Percentiles rank a stretch among this genome's conserved stretches.
These are phyloP conservation scores for Astrothelium subdiscretum DNA, from an alignment of 495 filamentous ascomycete genomes.

Conservation along the genomic window DNA sequence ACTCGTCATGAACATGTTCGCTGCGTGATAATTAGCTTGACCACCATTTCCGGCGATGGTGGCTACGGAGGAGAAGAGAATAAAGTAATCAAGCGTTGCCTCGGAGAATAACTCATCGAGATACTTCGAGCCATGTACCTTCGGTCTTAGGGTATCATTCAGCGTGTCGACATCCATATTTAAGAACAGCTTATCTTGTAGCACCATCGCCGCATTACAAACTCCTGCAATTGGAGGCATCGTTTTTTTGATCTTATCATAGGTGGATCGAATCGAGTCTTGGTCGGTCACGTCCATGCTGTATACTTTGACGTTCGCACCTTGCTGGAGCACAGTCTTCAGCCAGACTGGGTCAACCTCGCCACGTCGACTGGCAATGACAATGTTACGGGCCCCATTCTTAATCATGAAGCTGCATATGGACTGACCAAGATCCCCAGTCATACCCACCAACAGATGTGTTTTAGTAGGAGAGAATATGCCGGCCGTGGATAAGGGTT, in stretches of 20 bases:
- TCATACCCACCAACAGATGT: neutral
- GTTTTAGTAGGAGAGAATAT: too few relatives aligned
- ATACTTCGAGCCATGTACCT: neutral
- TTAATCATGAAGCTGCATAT: neutral
- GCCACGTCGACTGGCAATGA: neutral
- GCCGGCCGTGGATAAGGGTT: neutral
- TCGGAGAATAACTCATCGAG: neutral
- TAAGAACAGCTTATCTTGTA: neutral
- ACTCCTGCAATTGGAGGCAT: neutral
- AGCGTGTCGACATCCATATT: neutral
- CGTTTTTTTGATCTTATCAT: neutral
- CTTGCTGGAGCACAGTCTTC: neutral
- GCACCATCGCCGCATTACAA: neutral
- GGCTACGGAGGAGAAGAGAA: conserved; percentile 1
- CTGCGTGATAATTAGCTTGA: conserved; percentile 6
- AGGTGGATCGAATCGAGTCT: neutral
- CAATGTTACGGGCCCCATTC: neutral
- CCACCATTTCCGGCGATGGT: neutral
- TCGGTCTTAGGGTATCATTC: neutral
- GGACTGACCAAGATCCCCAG: neutral
- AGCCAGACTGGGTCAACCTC: neutral
- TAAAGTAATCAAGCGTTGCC: conserved; percentile 4
- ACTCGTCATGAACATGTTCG: conserved; percentile 1
- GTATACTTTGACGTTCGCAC: neutral
- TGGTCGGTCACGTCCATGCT: neutral